Evolutionary conservation across 2,329 filamentous ascomycete species (phyloP).

Genomic region (Aspergillus sp.): DNA sequence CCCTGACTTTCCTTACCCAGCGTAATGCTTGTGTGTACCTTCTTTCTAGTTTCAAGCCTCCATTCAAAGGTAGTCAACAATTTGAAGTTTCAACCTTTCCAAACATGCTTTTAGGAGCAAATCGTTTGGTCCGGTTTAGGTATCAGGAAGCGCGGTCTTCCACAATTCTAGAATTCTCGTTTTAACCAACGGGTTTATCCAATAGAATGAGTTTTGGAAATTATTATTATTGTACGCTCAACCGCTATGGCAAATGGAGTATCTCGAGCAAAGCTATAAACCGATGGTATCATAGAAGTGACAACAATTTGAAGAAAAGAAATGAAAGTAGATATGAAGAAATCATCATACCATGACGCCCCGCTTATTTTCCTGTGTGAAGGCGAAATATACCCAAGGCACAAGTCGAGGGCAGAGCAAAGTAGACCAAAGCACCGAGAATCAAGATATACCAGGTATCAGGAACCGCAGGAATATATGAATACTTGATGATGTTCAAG

Average conservation of each 20-base stretch:
- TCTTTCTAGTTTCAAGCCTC: not conserved
- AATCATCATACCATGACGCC: slow-evolving; percentile 1
- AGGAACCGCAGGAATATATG: not conserved
- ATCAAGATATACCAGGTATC: not conserved
- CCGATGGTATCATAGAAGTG: slow-evolving; percentile 35
- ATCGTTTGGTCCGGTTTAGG: not conserved
- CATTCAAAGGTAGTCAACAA: not conserved
- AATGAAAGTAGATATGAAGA: not conserved
- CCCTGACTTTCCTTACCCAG: not conserved
- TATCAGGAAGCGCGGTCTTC: not conserved
- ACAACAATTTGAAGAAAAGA: slow-evolving; percentile 10
- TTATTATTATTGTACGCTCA: slow-evolving; percentile 9
- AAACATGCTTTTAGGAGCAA: not conserved
- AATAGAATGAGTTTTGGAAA: not conserved
- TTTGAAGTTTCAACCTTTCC: not conserved
- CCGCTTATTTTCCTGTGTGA: not conserved
- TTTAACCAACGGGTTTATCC: not conserved
- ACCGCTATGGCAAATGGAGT: slow-evolving; percentile 1
- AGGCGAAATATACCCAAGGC: not conserved
- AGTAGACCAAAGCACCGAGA: not conserved
- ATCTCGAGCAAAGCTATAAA: slow-evolving; percentile 5
- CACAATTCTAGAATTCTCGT: not conserved
- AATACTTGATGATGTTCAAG: not conserved
- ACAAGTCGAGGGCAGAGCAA: slow-evolving; percentile 5
- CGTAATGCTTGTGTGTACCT: slow-evolving; percentile 10